phyloP scores from a whole-genome alignment of 2,329 filamentous ascomycete genomes.

The Cryphonectria japonica region DNA sequence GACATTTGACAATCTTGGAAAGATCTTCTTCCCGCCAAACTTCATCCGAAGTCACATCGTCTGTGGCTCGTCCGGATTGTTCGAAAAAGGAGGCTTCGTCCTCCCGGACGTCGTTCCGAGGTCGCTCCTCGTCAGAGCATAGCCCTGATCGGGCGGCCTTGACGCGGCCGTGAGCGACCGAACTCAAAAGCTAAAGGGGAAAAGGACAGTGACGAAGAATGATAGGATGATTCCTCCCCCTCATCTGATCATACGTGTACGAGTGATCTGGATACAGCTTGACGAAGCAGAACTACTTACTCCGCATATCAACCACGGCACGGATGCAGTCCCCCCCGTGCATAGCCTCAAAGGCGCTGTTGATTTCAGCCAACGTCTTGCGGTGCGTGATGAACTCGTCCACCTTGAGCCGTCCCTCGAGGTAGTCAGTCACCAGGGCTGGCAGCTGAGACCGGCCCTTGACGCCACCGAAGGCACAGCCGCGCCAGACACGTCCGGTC shows the following conservation, averaged over 20 bases:
- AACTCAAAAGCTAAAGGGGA: constrained; percentile 14
- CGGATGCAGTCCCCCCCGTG: constrained; percentile 96
- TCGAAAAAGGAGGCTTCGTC: not conserved
- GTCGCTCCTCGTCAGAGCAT: constrained; percentile 13
- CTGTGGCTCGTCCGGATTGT: not conserved
- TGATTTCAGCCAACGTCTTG: constrained; percentile 81
- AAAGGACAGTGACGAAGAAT: not conserved
- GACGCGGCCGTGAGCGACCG: constrained; percentile 22
- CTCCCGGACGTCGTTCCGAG: not conserved
- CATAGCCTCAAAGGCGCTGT: constrained; percentile 87
- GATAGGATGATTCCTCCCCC: not conserved
- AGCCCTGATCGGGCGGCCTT: constrained; percentile 23
- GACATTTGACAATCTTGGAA: not conserved
- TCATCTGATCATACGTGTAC: not conserved
- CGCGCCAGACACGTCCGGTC: constrained; percentile 96
- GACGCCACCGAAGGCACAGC: constrained; percentile 96
- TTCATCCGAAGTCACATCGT: not conserved
- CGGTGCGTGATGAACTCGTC: constrained; percentile 99
- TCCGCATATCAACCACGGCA: constrained; percentile 76
- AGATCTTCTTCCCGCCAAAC: not conserved
- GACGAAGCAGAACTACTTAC: constrained; percentile 20
- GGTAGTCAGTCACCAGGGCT: constrained; percentile 85
- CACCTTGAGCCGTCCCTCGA: constrained; percentile 89
- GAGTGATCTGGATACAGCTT: not conserved
- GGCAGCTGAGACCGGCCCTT: constrained; percentile 95